Evolutionary conservation across 1,284 basidiomycete genomes (phyloP), one percentile per base, ranked within the genome.

Genomic region (Fomitopsis betulina): DNA sequence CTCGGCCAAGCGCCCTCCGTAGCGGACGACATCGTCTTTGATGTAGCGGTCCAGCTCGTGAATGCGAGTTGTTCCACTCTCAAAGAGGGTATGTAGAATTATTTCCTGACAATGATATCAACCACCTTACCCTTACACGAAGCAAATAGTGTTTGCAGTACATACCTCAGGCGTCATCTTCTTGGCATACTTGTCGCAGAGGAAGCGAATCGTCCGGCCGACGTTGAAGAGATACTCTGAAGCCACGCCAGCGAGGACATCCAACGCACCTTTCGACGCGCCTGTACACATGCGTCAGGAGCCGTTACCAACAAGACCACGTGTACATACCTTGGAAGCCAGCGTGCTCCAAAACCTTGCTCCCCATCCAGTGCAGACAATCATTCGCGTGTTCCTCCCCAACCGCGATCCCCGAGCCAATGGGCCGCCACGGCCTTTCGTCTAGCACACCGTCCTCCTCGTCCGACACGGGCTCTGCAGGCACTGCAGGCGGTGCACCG

Each of bases 21-120:
- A 90, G 52, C 93, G 82, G 65, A 94, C 79, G 47, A 98, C 83
- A 64, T 98, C 96, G 67, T 98, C 94, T 54, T 84, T 84, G 68
- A 98, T 85, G 71, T 98, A 96, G 21, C 86, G 79, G 67, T 96
- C 92, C 0, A 98, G 80, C 61, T 91, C 86, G 57, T 84, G 79
- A 13, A 94, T 77, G 56, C 86, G 81, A 0, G 91, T 83, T 10
- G 85, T 85, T 1, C 93, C 94, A 60, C 90, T 92, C 73, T 96
- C 92, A 62, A 94, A 91, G 13, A 98, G 76, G 0, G 91, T 90
- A 71, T 96, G 94, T 3, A 95, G 78, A 35, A 97, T 85, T 53
- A 98, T 94, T 84, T 97, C 94, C 91, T 96, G 60, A 33, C 27
- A 32, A 54, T 56, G 21, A 37, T 55, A 59, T 35, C 19, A 32